Base-by-base conservation (phyloP, 1,284 basidiomycete species). In the Boletus sp. region DNA sequence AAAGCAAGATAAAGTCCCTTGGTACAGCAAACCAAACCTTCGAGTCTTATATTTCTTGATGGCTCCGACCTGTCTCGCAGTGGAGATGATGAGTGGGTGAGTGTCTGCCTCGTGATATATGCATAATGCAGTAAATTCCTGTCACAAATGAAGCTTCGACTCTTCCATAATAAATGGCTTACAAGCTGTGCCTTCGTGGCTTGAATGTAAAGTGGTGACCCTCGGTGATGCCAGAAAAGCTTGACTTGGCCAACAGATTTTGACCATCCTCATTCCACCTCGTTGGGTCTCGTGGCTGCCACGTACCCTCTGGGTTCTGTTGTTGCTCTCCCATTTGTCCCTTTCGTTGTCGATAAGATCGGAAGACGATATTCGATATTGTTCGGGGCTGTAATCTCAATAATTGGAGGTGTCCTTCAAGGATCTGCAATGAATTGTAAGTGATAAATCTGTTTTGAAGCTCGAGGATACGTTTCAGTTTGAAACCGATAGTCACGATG, bases 11-110 rank as follows among this genome's bases (percentile, higher is more conserved):
- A 30, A 40, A 13, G 16, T 40, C 4, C 43, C 43, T 4, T 46
- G 43, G 48, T 41, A 49, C 44, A 40, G 9, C 3, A 49, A 49
- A 39, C 44, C 43, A 10, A 49, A 49, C 32, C 48, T 49, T 36
- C 44, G 48, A n/a, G 5, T 34, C 16, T 27, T 40, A 13, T 27
- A 38, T 23, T 38, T 23, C 7, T 23, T 38, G 22, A 23, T 38
- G 36, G 22, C 8, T 13, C 38, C 38, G 3, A 27, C 25, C 2
- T 40, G 38, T 27, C 16, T 40, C 8, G 38, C 16, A 19, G 48
- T 36, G 32, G 37, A 49, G 33, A 22, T 45, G 37, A 32, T 30
- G n/a, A 38, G 8, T 17, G 33, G 46, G 77, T 74, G n/a, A n/a
- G n/a, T n/a, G n/a, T n/a, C n/a, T n/a, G n/a, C n/a, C n/a, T n/a